These are phyloP conservation scores for Agaricus subrufescens DNA, from an alignment of 768 basidiomycete species.

Conservation along the genomic window DNA sequence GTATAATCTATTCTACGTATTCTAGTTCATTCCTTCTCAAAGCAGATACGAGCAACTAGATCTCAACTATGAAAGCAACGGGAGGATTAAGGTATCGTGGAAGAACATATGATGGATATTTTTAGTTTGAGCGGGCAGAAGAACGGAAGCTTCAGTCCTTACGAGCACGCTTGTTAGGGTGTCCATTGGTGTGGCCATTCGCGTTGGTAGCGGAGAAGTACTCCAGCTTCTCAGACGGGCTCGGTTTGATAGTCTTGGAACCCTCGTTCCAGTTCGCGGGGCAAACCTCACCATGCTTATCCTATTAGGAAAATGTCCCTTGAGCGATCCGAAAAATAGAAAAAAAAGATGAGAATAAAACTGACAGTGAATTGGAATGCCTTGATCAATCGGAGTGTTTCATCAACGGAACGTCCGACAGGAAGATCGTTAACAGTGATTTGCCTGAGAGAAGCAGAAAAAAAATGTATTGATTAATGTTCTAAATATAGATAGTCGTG, in stretches of 20 bases:
- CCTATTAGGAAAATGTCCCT: slow-evolving; percentile 34
- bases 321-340: not conserved
- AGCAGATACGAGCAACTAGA: no score
- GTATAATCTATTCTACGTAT: not conserved
- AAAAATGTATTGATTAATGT: not conserved
- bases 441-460: slow-evolving; percentile 41
- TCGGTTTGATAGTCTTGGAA: slow-evolving; percentile 75
- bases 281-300: slow-evolving; percentile 89
- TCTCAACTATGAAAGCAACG: not conserved
- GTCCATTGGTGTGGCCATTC: slow-evolving; percentile 26
- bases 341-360: slow-evolving; percentile 4
- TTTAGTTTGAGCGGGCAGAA: not conserved
- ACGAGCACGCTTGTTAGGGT: slow-evolving; percentile 55
- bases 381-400: slow-evolving; percentile 86
- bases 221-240: slow-evolving; percentile 67
- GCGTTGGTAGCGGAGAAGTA: slow-evolving; percentile 51
- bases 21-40: no score
- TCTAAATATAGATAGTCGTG: not conserved
- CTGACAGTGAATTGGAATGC: slow-evolving; percentile 88
- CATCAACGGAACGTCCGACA: slow-evolving; percentile 93
- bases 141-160: slow-evolving; percentile 30
- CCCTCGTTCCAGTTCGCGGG: slow-evolving; percentile 89
- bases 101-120: not conserved
- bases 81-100: not conserved
- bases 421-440: slow-evolving; percentile 90